Percentiles rank a stretch among this genome's conserved stretches.
Evolutionary conservation across 1,139 yeast species (phyloP).

Genomic region (Lizanozyma gosingica): DNA sequence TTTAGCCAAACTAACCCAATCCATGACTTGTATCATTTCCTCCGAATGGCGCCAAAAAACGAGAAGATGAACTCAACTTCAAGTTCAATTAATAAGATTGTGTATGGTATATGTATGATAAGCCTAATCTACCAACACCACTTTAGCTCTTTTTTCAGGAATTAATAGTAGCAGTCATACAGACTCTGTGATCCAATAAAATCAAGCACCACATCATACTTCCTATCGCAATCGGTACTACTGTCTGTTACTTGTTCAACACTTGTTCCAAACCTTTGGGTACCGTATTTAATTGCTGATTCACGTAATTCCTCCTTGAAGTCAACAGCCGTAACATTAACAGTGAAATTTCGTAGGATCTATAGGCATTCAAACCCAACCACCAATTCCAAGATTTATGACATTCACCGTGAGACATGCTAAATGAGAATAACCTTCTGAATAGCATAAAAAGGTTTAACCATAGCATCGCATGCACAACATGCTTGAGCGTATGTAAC

Average conservation of each 20-base stretch:
- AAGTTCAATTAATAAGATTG: no score
- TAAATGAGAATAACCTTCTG: constrained; percentile 26
- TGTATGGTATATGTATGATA: no score
- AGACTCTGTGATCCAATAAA: no score
- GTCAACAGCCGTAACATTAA: constrained; percentile 33
- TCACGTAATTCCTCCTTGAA: constrained; percentile 21
- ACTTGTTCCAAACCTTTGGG: constrained; percentile 32
- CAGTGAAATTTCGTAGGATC: constrained; percentile 30
- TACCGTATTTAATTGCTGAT: constrained; percentile 30
- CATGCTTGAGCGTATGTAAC: constrained; percentile 41
- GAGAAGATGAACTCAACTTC: no score
- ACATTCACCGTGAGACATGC: constrained; percentile 32
- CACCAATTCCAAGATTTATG: constrained; percentile 41
- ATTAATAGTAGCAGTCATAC: no score
- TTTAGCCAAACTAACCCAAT: no score
- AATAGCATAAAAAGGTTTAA: constrained; percentile 45
- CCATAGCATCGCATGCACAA: constrained; percentile 39
- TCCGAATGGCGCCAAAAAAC: no score
- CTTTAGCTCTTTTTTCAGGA: no score
- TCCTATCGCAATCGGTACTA: no score
- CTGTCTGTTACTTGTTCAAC: constrained; percentile 11
- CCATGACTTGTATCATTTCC: no score
- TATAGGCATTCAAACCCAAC: constrained; percentile 43
- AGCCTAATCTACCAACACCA: no score
- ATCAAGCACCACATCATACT: constrained; percentile 29